These are phyloP conservation scores for Nemania sp. DNA, from an alignment of 2,329 filamentous ascomycete species.

Conservation along the genomic window DNA sequence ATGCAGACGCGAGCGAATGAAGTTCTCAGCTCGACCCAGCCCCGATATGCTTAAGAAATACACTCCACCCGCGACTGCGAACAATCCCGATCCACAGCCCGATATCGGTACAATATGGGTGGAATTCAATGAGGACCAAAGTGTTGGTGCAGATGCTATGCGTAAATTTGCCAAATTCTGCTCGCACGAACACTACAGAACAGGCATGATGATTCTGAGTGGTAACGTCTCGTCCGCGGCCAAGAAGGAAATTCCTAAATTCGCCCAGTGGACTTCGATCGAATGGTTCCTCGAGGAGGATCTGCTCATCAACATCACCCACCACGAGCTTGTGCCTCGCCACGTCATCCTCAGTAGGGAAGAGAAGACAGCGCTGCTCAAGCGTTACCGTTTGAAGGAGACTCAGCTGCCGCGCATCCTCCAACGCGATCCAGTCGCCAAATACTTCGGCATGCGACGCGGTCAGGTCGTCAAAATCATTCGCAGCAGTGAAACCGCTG, in stretches of 20 bases:
- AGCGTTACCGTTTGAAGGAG: slow-evolving; percentile 94
- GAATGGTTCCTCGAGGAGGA: slow-evolving; percentile 97
- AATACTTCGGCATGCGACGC: slow-evolving; percentile 86
- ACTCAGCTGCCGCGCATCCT: slow-evolving; percentile 93
- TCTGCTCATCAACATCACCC: slow-evolving; percentile 95
- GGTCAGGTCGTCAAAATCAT: slow-evolving; percentile 99
- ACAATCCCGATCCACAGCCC: slow-evolving; percentile 69
- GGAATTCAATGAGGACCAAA: slow-evolving; percentile 80
- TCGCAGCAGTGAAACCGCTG: slow-evolving; percentile 90
- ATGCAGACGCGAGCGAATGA: slow-evolving; percentile 76
- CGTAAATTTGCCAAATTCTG: slow-evolving; percentile 86
- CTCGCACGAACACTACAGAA: slow-evolving; percentile 78
- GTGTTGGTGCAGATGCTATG: slow-evolving; percentile 89
- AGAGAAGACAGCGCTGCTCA: slow-evolving; percentile 83
- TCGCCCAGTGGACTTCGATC: slow-evolving; percentile 76
- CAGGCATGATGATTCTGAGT: slow-evolving; percentile 86
- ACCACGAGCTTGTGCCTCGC: slow-evolving; percentile 93
- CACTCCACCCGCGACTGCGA: slow-evolving; percentile 69
- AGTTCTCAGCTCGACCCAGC: slow-evolving; percentile 84
- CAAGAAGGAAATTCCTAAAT: slow-evolving; percentile 79
- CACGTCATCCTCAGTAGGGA: slow-evolving; percentile 88
- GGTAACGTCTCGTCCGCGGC: slow-evolving; percentile 83
- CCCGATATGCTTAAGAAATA: slow-evolving; percentile 83
- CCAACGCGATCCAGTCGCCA: slow-evolving; percentile 86
- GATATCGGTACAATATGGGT: slow-evolving; percentile 90